Conservation (phyloP, 2,329 filamentous ascomycete genomes). For the Neopestalotiopsis sp. region DNA sequence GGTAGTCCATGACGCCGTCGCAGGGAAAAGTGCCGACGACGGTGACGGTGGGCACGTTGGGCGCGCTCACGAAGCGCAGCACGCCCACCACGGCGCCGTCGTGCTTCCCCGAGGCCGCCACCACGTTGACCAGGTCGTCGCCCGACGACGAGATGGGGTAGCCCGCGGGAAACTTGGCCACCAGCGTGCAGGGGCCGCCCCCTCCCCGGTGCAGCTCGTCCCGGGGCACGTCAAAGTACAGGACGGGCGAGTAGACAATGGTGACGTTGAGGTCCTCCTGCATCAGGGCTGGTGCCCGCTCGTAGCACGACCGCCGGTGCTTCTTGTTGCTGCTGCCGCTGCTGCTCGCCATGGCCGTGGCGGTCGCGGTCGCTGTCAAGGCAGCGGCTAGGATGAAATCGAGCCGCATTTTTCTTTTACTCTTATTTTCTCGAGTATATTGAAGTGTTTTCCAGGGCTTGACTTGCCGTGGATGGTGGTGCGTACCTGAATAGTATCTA, state of each 20-base stretch:
- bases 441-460: neutral
- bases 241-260: conserved; percentile 14
- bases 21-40: conserved; percentile 35
- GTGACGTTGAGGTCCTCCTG: conserved; percentile 27
- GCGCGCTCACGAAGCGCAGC: conserved; percentile 26
- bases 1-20: conserved; percentile 28
- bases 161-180: conserved; percentile 33
- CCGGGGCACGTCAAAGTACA: conserved; percentile 28
- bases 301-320: conserved; percentile 20
- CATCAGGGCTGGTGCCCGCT: conserved; percentile 23
- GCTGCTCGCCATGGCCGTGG: neutral
- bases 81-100: conserved; percentile 32
- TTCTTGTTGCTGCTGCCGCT: neutral
- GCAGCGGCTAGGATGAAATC: neutral
- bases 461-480: neutral
- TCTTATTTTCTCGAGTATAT: neutral
- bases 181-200: conserved; percentile 33
- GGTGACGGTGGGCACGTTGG: conserved; percentile 21
- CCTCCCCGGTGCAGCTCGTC: conserved; percentile 9
- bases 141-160: conserved; percentile 24
- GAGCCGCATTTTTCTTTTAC: neutral
- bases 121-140: conserved; percentile 17
- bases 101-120: conserved; percentile 28
- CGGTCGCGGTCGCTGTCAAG: neutral
- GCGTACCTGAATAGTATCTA: too few relatives aligned